Evolutionary conservation across 345 rosid species (phyloP), one percentile per base, ranked within the genome.

Genomic region (Punica granatum): DNA sequence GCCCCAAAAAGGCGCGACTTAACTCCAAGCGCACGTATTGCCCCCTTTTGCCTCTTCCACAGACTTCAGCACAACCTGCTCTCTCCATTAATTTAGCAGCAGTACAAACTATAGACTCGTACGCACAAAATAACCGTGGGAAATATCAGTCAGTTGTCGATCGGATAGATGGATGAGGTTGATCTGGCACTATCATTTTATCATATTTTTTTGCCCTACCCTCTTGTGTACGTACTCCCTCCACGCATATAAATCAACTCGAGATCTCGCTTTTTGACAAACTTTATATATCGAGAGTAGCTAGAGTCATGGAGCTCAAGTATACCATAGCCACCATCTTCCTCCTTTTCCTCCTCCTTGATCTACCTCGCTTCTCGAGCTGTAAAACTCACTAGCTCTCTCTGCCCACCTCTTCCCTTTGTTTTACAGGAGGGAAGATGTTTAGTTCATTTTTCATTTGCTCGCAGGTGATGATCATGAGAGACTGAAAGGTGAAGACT

Each of bases 281-380:
- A 4, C 5, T 37, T 11, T 37, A 11, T 11, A 37, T 37, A 37
- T 11, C 11, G 41, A 37, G 41, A 37, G 41, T 37, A 37, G 41
- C 41, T 37, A 37, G 41, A 4, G 41, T 51, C 32, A 56, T 56
- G 61, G 61, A 28, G 61, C 61, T 56, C 61, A 56, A 56, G 61
- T 28, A 37, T 31, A 43, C 33, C 51, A 48, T 41, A 39, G 51
- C 46, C 34, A 13, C 34, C 9, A 12, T 28, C 67, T 48, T 48
- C 21, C 54, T 48, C 21, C 53, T 64, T 53, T 31, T 25, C 67
- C 67, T 64, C 48, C 12, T 41, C 67, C 67, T 39, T 34, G 53
- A 25, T n/a, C 36, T 44, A 1, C 28, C 18, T 33, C 59, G 6
- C 69, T 32, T 46, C 3, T 46, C 58, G 9, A 26, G 34, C 61